Percentiles rank a stretch among this genome's conserved stretches.
Conservation (phyloP, 176 grass and related monocot genomes). For the Oryza meridionalis region DNA sequence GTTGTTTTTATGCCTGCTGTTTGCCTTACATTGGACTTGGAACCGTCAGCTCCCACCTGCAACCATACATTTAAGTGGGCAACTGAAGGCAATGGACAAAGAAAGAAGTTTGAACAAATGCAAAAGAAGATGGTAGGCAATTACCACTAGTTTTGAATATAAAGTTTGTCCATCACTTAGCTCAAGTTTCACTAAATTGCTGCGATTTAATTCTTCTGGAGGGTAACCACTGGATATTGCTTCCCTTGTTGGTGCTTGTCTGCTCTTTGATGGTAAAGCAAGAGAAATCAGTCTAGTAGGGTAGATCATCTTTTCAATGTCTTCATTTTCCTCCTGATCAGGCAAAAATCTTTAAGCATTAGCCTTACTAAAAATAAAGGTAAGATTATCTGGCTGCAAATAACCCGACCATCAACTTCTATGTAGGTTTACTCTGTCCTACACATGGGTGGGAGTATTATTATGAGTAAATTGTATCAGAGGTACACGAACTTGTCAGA, state of each 20-base stretch:
- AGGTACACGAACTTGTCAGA: too few relatives aligned
- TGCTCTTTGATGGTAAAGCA: slow-evolving; percentile 52
- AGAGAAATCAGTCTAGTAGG: slow-evolving; percentile 72
- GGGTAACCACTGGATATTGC: slow-evolving; percentile 2
- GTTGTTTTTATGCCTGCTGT: slow-evolving; percentile 77
- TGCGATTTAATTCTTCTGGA: slow-evolving; percentile 45
- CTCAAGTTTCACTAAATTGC: slow-evolving; percentile 73
- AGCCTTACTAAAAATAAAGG: not conserved
- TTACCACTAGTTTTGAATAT: slow-evolving; percentile 94
- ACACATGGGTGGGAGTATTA: not conserved
- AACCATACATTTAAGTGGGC: slow-evolving; percentile 29
- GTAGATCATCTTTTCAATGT: slow-evolving; percentile 64
- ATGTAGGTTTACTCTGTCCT: not conserved
- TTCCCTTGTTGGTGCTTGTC: slow-evolving; percentile 35
- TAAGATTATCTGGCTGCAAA: slow-evolving; percentile 11
- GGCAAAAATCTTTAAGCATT: slow-evolving; percentile 15
- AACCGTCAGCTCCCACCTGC: slow-evolving; percentile 91
- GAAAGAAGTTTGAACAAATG: slow-evolving; percentile 14
- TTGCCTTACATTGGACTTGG: slow-evolving; percentile 85
- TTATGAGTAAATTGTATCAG: not conserved
- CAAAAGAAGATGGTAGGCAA: slow-evolving; percentile 31
- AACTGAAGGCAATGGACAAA: slow-evolving; percentile 17
- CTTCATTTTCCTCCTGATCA: slow-evolving; percentile 57
- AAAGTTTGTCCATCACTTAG: slow-evolving; percentile 74
- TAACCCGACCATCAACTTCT: not conserved